Conservation (phyloP, 257 asterid species). For the Prunella vulgaris region DNA sequence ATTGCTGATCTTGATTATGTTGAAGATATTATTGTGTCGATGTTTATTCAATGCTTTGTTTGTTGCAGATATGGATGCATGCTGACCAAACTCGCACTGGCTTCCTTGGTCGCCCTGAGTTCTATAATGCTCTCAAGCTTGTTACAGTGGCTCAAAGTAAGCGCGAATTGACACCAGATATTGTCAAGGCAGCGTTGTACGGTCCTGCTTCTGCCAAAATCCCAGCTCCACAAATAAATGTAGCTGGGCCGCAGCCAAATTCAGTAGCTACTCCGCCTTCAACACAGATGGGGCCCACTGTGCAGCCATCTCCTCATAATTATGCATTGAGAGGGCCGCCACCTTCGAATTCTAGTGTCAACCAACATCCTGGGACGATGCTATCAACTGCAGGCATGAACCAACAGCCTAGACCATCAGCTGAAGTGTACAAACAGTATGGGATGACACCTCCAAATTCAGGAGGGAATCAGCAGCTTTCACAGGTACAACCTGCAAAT, state of each 20-base stretch:
- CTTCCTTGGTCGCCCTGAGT: conserved; percentile 74
- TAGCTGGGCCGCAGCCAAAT: conserved; percentile 50
- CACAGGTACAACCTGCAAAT: conserved; percentile 46
- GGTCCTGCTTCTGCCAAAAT: conserved; percentile 89
- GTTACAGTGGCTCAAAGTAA: conserved; percentile 98
- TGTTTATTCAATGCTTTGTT: not conserved
- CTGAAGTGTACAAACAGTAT: conserved; percentile 57
- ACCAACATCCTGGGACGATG: conserved; percentile 44
- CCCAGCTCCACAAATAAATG: conserved; percentile 82
- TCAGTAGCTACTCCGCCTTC: conserved; percentile 44
- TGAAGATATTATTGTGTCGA: not conserved
- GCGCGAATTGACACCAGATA: conserved; percentile 85
- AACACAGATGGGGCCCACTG: conserved; percentile 37
- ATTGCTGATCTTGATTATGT: conserved; percentile 8
- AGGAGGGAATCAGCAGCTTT: conserved; percentile 41
- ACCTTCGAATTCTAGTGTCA: conserved; percentile 30
- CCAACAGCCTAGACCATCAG: conserved; percentile 44
- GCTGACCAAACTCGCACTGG: conserved; percentile 79
- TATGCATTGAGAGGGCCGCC: conserved; percentile 47
- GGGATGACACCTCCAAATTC: conserved; percentile 30
- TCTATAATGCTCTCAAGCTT: conserved; percentile 90
- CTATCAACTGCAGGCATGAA: conserved; percentile 44
- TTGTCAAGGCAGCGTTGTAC: conserved; percentile 83
- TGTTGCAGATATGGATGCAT: conserved; percentile 82
- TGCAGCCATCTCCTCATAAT: conserved; percentile 40